Conservation (phyloP, 345 rosid genomes). For the Luvunga scandens region DNA sequence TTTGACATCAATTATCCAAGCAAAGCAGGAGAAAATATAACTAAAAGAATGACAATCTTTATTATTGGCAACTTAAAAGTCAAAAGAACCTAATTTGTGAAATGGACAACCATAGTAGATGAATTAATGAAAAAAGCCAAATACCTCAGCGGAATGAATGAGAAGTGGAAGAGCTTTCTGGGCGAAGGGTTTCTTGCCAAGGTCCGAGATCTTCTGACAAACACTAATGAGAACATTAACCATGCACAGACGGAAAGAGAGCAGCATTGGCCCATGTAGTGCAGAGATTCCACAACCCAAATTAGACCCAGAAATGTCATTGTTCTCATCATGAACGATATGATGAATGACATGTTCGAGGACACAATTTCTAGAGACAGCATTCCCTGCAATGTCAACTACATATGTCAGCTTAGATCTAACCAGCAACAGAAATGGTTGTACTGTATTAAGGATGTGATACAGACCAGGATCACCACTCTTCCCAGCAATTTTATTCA, state of each 20-base stretch:
- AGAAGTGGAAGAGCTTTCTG: conserved; percentile 51
- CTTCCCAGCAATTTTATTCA: conserved; percentile 19
- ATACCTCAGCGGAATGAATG: conserved; percentile 59
- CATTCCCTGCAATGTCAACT: conserved; percentile 41
- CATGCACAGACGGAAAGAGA: conserved; percentile 76
- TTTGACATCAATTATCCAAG: conserved; percentile 10
- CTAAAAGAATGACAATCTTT: background rate
- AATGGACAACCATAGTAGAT: background rate
- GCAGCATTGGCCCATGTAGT: conserved; percentile 26
- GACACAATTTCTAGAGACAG: conserved; percentile 6
- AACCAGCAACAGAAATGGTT: background rate
- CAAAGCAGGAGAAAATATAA: background rate
- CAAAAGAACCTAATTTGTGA: background rate
- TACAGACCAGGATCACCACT: conserved; percentile 36
- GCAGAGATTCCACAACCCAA: conserved; percentile 20
- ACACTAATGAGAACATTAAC: conserved; percentile 85
- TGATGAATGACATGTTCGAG: background rate
- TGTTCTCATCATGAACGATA: background rate
- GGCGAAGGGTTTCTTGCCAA: conserved; percentile 57
- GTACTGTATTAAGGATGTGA: conserved; percentile 12
- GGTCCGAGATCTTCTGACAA: conserved; percentile 67
- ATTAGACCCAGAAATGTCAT: background rate
- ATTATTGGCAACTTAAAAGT: background rate
- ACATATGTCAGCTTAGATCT: conserved; percentile 15
- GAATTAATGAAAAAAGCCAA: conserved; percentile 5